Percentiles rank a stretch among this genome's conserved stretches.
These are phyloP conservation scores for Physcia stellaris DNA, from an alignment of 495 filamentous ascomycete genomes.

Conservation along the genomic window DNA sequence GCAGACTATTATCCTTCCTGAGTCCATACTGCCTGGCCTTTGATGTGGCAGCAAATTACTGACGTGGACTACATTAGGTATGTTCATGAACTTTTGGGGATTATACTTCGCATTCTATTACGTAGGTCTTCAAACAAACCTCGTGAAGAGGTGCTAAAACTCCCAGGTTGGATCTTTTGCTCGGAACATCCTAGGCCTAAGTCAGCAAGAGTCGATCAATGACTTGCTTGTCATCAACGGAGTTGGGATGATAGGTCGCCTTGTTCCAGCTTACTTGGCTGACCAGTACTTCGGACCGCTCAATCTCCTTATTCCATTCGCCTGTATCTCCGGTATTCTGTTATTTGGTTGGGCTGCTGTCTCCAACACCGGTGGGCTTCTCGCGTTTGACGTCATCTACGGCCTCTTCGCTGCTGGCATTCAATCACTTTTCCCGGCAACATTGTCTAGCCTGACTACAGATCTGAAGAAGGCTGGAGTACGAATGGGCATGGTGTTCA, in stretches of 20 bases:
- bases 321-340: conserved; percentile 26
- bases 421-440: conserved; percentile 45
- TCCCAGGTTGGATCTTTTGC: conserved; percentile 43
- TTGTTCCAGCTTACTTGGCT: conserved; percentile 45
- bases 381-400: conserved; percentile 43
- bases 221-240: conserved; percentile 55
- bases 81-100: conserved; percentile 51
- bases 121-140: too few species aligned
- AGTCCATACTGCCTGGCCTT: too few species aligned
- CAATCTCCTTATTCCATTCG: conserved; percentile 36
- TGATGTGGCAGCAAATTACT: too few species aligned
- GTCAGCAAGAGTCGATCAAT: conserved; percentile 40
- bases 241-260: conserved; percentile 41
- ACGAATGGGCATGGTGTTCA: conserved; percentile 62
- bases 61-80: too few species aligned
- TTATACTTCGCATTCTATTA: conserved; percentile 53
- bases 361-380: conserved; percentile 27
- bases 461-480: conserved; percentile 50
- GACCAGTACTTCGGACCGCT: conserved; percentile 44
- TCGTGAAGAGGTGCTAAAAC: too few species aligned
- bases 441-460: conserved; percentile 39
- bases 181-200: conserved; percentile 41
- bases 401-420: conserved; percentile 44
- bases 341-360: conserved; percentile 47
- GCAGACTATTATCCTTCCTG: too few species aligned